Evolutionary conservation across 192 early-diverging fungal species (phyloP), one percentile per base, ranked within the genome.

Genomic region (Ambispora gerdemannii): DNA sequence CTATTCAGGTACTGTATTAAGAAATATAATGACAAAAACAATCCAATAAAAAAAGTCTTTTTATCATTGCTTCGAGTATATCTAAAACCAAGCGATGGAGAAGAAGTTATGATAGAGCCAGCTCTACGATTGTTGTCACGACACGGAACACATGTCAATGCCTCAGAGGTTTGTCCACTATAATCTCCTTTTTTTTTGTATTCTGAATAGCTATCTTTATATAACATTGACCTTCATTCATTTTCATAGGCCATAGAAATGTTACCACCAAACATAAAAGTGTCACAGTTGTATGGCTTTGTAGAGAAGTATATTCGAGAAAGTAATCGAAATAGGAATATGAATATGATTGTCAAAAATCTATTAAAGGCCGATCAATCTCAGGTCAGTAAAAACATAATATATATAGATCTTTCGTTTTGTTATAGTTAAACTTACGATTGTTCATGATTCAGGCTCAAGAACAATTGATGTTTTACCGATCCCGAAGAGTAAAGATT

Each of bases 91-190:
- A 71, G 76, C 3, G 68, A 70, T 22, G 65, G 72, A 59, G 80
- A 75, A 36, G 75, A 72, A 69, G 76, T 82, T 15, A 83, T 80
- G 58, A 66, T 90, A 59, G 77, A 80, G 33, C 81, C 87, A 6
- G 81, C 90, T 11, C 63, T 91, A 30, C 74, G 82, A 27, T 83
- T 89, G 36, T 35, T 92, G 51, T 78, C 82, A 2, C 77, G 82
- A 34, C 89, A 93, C 73, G 91, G 88, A 27, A 78, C 85, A 6
- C 83, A 84, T 50, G 83, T 93, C 6, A 81, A 91, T 80, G 84
- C 81, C 3, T 56, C 79, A 10, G 78, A 78, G 47, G 83, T 80
- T 73, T 53, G 69, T 73, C 10, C 0, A 36, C 13, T 31, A 22
- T 20, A 35, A 28, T 55, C n/a, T n/a, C 6, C 15, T 28, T 32